Base-by-base conservation (phyloP, 192 early-diverging fungal genomes). In the Coemansia sp. region DNA sequence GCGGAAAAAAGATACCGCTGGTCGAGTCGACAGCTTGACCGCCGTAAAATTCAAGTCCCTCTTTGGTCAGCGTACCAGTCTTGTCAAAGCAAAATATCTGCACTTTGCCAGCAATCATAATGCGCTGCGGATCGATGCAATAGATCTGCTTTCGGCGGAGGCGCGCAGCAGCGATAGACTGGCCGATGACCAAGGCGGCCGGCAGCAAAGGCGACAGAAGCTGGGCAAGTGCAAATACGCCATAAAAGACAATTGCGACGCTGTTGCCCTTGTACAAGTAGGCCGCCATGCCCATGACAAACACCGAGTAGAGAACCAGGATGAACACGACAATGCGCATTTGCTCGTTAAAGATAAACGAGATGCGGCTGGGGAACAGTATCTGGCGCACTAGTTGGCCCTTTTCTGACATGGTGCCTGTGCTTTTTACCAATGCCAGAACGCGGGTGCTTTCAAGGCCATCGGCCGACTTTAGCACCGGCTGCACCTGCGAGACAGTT, bases 71-170 rank as follows among this genome's bases (percentile, higher is more conserved):
- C 14, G 86, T 87, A n/a, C 85, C 85, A 19, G 85, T 84, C 69
- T 87, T 85, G 62, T 85, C 86, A 62, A 87, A 87, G 65, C 80
- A 82, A 41, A 84, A 83, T 9, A 87, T 81, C 50, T 83, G 83
- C 32, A 84, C 77, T 57, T 87, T 87, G 39, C 83, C 86, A 12
- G 79, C 74, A 43, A 87, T 68, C 14, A 83, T 83, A 60, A 87
- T 85, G 17, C 86, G 60, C 44, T 67, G 72, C 48, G 83, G 68
- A 54, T 87, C 84, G 36, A 87, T 80, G 53, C 83, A 87, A 41
- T 77, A 72, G 19, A 87, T 85, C 7, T 57, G 33, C 65, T 84
- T 84, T 21, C 70, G 69, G 15, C 61, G 54, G 44, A 87, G 60
- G 14, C 84, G 78, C 12, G 72, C 72, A 14, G 77, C 76, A 14